These are phyloP conservation scores for Mimosa pudica DNA, from an alignment of 306 rosid genomes.

Conservation along the genomic window DNA sequence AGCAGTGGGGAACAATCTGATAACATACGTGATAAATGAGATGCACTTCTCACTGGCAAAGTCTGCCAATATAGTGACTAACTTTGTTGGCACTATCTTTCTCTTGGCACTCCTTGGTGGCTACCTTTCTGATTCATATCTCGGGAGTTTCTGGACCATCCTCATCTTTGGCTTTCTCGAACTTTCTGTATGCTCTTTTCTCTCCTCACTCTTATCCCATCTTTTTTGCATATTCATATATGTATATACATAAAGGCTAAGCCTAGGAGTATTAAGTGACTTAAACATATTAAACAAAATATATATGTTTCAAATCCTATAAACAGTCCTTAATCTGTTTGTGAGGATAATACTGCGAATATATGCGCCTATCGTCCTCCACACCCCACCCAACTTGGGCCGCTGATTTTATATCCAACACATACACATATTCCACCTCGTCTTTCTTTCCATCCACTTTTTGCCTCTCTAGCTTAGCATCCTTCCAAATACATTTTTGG, in stretches of 20 bases:
- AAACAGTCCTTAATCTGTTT: too few relatives aligned
- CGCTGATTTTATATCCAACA: too few relatives aligned
- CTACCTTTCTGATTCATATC: constrained; percentile 86
- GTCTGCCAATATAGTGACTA: constrained; percentile 87
- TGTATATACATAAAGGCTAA: too few relatives aligned
- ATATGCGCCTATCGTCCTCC: too few relatives aligned
- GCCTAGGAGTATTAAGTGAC: too few relatives aligned
- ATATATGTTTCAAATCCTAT: too few relatives aligned
- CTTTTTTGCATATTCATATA: background rate
- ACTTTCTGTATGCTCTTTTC: constrained; percentile 63
- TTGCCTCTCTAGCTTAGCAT: background rate
- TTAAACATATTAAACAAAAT: too few relatives aligned
- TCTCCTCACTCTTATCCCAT: background rate
- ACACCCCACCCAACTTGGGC: too few relatives aligned
- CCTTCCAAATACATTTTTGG: background rate
- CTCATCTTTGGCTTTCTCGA: constrained; percentile 90
- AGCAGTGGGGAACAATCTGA: constrained; percentile 98
- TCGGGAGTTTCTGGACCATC: constrained; percentile 95
- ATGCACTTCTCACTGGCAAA: constrained; percentile 89
- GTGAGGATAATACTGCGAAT: too few relatives aligned
- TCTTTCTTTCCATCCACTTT: background rate
- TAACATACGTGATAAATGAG: constrained; percentile 83
- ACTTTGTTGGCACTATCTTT: constrained; percentile 95
- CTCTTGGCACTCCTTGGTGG: constrained; percentile 94
- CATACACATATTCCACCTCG: background rate